These are phyloP conservation scores for Mycena vitilis DNA, from an alignment of 768 basidiomycete species.

Conservation along the genomic window DNA sequence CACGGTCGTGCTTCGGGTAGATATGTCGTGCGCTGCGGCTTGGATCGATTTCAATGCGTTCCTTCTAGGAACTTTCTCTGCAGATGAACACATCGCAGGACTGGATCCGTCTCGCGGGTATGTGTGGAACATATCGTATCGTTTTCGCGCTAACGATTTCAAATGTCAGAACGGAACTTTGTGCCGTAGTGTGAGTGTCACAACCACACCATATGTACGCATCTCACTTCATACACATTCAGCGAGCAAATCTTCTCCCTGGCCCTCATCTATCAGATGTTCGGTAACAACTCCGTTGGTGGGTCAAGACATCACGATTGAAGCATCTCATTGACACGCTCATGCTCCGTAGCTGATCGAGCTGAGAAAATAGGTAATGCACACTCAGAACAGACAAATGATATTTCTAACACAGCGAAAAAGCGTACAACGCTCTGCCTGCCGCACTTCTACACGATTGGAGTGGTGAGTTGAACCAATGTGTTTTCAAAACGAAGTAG, in stretches of 20 bases:
- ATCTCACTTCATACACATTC: not conserved
- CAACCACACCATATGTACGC: not conserved
- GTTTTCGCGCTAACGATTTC: not conserved
- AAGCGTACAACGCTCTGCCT: constrained; percentile 56
- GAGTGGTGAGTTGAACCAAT: constrained; percentile 46
- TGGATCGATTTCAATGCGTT: not conserved
- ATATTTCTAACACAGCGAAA: not conserved
- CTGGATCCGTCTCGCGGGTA: constrained; percentile 57
- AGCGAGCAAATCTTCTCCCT: constrained; percentile 59
- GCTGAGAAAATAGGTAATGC: constrained; percentile 51
- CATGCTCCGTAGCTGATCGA: constrained; percentile 45
- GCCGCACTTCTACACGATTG: constrained; percentile 53
- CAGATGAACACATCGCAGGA: constrained; percentile 55
- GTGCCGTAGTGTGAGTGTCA: constrained; percentile 52
- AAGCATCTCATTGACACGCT: not conserved
- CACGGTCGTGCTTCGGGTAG: constrained; percentile 53
- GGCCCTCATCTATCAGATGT: constrained; percentile 53
- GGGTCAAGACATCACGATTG: not conserved
- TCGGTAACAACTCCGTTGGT: constrained; percentile 54
- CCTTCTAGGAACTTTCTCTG: constrained; percentile 51
- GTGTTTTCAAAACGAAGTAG: not conserved
- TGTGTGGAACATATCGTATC: constrained; percentile 8
- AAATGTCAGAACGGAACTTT: constrained; percentile 49
- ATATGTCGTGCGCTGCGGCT: not conserved
- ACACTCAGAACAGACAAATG: not conserved